phyloP scores from a whole-genome alignment of 768 basidiomycete genomes.

The Tylopilus sp. region DNA sequence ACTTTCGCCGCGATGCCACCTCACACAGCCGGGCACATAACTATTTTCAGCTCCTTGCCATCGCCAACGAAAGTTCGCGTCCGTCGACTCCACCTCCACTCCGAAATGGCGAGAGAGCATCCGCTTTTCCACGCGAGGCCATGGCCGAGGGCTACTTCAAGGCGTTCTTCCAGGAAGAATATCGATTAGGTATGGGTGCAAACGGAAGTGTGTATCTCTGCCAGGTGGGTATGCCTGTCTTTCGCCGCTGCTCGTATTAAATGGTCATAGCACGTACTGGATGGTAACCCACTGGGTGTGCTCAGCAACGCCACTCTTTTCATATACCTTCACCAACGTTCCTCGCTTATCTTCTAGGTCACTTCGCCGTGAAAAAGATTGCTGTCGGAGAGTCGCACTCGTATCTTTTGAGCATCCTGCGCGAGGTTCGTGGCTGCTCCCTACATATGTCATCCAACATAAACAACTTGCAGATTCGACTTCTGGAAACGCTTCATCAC shows the following conservation, averaged over 20 bases:
- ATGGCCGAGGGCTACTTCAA: constrained; percentile 94
- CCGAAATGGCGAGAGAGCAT: constrained; percentile 7
- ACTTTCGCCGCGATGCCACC: constrained; percentile 38
- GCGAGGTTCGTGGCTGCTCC: constrained; percentile 49
- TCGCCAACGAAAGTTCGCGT: constrained; percentile 61
- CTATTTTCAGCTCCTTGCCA: constrained; percentile 76
- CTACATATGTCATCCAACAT: background rate
- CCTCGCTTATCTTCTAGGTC: constrained; percentile 40
- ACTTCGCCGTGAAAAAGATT: constrained; percentile 95
- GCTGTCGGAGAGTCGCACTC: constrained; percentile 89
- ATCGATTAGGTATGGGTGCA: constrained; percentile 89
- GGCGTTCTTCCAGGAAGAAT: constrained; percentile 89
- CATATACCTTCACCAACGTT: constrained; percentile 1
- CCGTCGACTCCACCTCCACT: constrained; percentile 48
- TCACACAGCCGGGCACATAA: constrained; percentile 56
- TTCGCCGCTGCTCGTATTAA: constrained; percentile 1
- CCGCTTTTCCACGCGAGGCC: constrained; percentile 58
- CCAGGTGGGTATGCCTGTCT: constrained; percentile 48
- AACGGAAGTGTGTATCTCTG: constrained; percentile 89
- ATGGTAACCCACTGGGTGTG: constrained; percentile 78
- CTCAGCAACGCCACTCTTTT: background rate
- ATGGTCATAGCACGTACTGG: constrained; percentile 66
- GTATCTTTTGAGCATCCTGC: constrained; percentile 78
- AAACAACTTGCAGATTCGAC: constrained; percentile 52
- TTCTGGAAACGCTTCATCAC: constrained; percentile 84